These are phyloP conservation scores for Carpinus viminea DNA, from an alignment of 306 rosid genomes.

Conservation along the genomic window DNA sequence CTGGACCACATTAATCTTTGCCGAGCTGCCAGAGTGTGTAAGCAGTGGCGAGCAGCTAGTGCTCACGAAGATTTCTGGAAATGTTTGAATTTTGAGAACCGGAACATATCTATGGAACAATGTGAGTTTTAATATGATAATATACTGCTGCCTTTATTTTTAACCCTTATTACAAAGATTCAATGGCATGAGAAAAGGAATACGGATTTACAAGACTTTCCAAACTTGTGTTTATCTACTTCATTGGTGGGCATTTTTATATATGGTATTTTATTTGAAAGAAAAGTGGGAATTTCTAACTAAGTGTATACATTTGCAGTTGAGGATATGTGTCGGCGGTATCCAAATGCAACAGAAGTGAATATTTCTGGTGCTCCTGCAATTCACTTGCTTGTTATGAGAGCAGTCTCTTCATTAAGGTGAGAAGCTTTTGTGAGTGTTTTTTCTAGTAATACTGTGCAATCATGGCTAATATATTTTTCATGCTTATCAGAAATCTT, in stretches of 20 bases:
- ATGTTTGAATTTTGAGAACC: slow-evolving; percentile 82
- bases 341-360: slow-evolving; percentile 92
- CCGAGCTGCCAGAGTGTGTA: slow-evolving; percentile 90
- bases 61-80: slow-evolving; percentile 99
- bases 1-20: slow-evolving; percentile 88
- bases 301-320: slow-evolving; percentile 48
- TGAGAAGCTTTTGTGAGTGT: slow-evolving; percentile 24
- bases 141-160: background rate
- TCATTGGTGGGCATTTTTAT: background rate
- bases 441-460: slow-evolving; percentile 8
- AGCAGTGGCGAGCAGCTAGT: slow-evolving; percentile 94
- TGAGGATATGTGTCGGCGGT: slow-evolving; percentile 92
- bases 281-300: slow-evolving; percentile 29
- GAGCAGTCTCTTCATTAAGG: slow-evolving; percentile 76
- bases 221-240: background rate
- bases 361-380: slow-evolving; percentile 70
- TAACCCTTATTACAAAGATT: background rate
- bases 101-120: slow-evolving; percentile 82
- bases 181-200: background rate
- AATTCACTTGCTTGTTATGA: slow-evolving; percentile 70
- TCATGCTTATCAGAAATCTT: slow-evolving; percentile 63
- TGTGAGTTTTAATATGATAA: slow-evolving; percentile 53
- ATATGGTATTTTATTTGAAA: background rate
- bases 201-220: background rate
- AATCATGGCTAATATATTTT: slow-evolving; percentile 31